Base-by-base conservation (phyloP, 495 filamentous ascomycete genomes). In the Trichoderma orchidacearum region DNA sequence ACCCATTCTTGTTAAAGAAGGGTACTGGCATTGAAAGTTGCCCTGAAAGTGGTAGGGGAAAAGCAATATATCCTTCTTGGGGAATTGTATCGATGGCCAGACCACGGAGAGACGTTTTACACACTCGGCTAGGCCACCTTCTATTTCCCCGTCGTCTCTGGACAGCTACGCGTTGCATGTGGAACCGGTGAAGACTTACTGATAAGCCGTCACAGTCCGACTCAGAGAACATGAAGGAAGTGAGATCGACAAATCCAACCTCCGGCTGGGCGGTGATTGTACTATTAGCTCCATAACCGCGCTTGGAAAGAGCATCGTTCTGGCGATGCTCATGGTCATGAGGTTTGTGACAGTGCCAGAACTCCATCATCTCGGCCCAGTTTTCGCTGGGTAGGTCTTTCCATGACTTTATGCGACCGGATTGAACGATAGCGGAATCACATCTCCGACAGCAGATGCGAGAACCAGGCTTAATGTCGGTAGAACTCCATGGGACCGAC, bases 361-460 rank as follows among this genome's bases (percentile, higher is more conserved):
- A 95, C 66, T 99, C 93, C 93, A 99, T 99, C 94, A 97, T 96
- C 68, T 99, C 93, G 1, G 92, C 93, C 93, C 93, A 99, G 63
- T 95, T 93, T 58, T 91, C 89, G 61, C 89, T 95, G 0, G 93
- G 93, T 4, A 98, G 76, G 63, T 97, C 90, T 69, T 91, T 95
- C 93, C 94, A 98, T n/a, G 68, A 70, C 61, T 69, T 68, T 27
- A 85, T 63, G 4, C 51, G 61, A 3, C 70, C 72, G 6, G 56
- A 41, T 3, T 63, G 52, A 7, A 89, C 64, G 28, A 87, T 36
- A 2, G 61, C 62, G 17, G 60, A 53, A 12, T 61, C 58, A 60
- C 93, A 98, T 7, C 60, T 58, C 41, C 79, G 75, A 72, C 93
- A 98, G 3, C 66, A 58, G 34, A 96, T 68, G n/a, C 68, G 66